Evolutionary conservation across 768 basidiomycete genomes (phyloP).

Genomic region (Cytidiella melzeri): DNA sequence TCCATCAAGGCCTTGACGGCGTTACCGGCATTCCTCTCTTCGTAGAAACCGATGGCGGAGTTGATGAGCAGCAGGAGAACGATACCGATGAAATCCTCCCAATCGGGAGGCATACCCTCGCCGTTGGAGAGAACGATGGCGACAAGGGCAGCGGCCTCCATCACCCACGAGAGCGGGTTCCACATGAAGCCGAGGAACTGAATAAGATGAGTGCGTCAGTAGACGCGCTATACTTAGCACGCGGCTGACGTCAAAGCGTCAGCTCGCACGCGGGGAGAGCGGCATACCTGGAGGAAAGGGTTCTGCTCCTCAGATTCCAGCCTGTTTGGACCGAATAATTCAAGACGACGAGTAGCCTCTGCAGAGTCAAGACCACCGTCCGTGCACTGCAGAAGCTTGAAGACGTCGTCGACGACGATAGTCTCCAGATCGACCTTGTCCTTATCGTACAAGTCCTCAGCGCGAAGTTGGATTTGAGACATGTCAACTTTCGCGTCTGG

Average conservation of each 20-base stretch:
- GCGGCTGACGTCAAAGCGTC: background rate
- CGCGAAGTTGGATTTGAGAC: slow-evolving; percentile 84
- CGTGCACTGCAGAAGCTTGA: slow-evolving; percentile 89
- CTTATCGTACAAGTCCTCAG: slow-evolving; percentile 94
- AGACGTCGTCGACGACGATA: slow-evolving; percentile 93
- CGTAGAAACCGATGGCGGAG: slow-evolving; percentile 97
- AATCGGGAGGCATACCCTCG: slow-evolving; percentile 79
- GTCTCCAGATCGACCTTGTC: slow-evolving; percentile 99
- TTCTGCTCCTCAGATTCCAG: slow-evolving; percentile 89
- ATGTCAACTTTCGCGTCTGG: slow-evolving; percentile 85
- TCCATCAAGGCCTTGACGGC: slow-evolving; percentile 99
- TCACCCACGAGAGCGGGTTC: slow-evolving; percentile 99
- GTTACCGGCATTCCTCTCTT: slow-evolving; percentile 95
- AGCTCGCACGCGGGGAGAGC: background rate
- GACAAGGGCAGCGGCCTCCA: slow-evolving; percentile 93
- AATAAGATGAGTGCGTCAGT: background rate
- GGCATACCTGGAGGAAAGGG: slow-evolving; percentile 72
- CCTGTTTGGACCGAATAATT: slow-evolving; percentile 95
- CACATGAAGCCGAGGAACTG: slow-evolving; percentile 98
- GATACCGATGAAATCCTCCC: slow-evolving; percentile 98
- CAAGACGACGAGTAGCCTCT: slow-evolving; percentile 80
- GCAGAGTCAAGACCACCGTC: slow-evolving; percentile 70
- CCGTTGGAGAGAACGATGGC: slow-evolving; percentile 97
- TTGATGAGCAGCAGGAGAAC: slow-evolving; percentile 87
- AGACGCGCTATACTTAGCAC: background rate